These are phyloP conservation scores for Pseudohalonectria lignicola DNA, from an alignment of 2,329 filamentous ascomycete species.

Conservation along the genomic window DNA sequence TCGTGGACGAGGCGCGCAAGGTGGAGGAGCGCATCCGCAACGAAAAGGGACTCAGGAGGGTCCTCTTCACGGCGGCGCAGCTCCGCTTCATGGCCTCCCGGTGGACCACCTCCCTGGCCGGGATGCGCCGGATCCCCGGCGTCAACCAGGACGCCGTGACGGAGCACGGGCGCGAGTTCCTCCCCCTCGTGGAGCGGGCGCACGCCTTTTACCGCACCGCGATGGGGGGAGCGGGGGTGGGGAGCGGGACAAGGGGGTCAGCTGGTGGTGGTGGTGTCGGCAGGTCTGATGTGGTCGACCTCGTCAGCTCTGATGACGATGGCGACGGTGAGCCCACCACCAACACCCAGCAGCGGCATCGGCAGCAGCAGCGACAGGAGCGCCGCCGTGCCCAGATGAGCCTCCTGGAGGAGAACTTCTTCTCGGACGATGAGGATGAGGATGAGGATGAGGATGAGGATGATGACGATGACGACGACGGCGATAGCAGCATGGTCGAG, in stretches of 20 bases:
- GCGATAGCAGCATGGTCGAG: constrained; percentile 16
- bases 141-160: constrained; percentile 53
- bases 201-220: constrained; percentile 37
- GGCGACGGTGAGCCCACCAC: constrained; percentile 19
- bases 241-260: constrained; percentile 2
- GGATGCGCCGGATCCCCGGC: constrained; percentile 52
- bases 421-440: constrained; percentile 25
- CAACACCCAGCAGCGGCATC: too few relatives aligned
- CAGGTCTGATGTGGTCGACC: constrained; percentile 40
- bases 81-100: constrained; percentile 63
- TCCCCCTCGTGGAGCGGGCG: constrained; percentile 43
- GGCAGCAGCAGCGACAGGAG: too few relatives aligned
- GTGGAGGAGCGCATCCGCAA: constrained; percentile 52
- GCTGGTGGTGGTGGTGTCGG: constrained; percentile 5
- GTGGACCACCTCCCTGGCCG: constrained; percentile 49
- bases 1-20: constrained; percentile 50
- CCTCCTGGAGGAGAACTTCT: constrained; percentile 49
- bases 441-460: constrained; percentile 15
- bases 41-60: constrained; percentile 40
- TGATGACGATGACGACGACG: constrained; percentile 14
- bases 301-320: constrained; percentile 36
- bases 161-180: constrained; percentile 48
- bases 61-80: constrained; percentile 58
- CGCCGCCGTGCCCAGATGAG: too few relatives aligned
- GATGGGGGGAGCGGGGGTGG: constrained; percentile 21